Evolutionary conservation across 2,329 filamentous ascomycete species (phyloP).

Genomic region (Beauveria caledonica): DNA sequence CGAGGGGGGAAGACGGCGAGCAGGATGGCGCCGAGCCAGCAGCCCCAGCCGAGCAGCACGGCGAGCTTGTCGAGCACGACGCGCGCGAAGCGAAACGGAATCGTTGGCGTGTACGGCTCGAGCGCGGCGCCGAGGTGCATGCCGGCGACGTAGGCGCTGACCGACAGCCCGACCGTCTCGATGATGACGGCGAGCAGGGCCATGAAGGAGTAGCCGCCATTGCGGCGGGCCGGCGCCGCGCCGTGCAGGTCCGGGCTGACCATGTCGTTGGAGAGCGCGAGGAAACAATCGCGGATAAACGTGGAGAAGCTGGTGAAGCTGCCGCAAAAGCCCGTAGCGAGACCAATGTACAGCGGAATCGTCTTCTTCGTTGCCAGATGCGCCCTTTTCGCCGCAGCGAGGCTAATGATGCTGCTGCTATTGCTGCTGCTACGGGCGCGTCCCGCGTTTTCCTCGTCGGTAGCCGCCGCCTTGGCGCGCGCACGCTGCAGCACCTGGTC

Average conservation of each 20-base stretch:
- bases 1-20: constrained; percentile 65
- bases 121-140: constrained; percentile 63
- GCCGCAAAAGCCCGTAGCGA: constrained; percentile 81
- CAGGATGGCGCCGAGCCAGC: constrained; percentile 71
- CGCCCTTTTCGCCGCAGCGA: constrained; percentile 43
- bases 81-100: constrained; percentile 50
- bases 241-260: constrained; percentile 27
- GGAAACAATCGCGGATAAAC: constrained; percentile 72
- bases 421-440: no score
- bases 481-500: constrained; percentile 26
- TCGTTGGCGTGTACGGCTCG: constrained; percentile 48
- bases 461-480: constrained; percentile 13
- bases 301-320: constrained; percentile 86
- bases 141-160: constrained; percentile 62
- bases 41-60: constrained; percentile 59
- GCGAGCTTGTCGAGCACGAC: constrained; percentile 54
- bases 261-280: constrained; percentile 70
- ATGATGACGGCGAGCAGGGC: constrained; percentile 70
- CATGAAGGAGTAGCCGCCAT: constrained; percentile 74
- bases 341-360: constrained; percentile 78
- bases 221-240: constrained; percentile 38
- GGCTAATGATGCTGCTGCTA: constrained; percentile 17
- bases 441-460: neutral
- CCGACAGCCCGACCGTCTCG: constrained; percentile 59
- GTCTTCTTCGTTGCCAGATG: constrained; percentile 68